Base-by-base conservation (phyloP, 495 filamentous ascomycete species). In the Cercophora scortea region DNA sequence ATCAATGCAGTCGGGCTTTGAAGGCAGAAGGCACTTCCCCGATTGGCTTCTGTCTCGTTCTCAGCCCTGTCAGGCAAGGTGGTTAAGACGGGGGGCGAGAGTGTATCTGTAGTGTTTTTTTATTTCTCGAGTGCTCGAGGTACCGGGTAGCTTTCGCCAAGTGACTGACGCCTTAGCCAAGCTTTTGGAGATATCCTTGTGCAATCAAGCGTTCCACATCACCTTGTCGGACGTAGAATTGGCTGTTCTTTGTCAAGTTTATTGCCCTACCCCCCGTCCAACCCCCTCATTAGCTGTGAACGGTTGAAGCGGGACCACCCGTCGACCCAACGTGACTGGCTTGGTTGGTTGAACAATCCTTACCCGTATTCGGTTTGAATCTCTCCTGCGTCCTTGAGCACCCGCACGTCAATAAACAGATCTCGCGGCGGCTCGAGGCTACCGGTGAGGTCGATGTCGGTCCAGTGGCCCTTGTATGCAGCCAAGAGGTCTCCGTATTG, bases 331-430 rank as follows among this genome's bases (percentile, higher is more conserved):
- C 40, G 33, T 33, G 16, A 32, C 32, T 38, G 25, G 32, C 17
- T 25, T 25, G 25, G n/a, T 11, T 41, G 1, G 32, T 46, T 34
- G 41, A 43, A 17, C 33, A 42, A 42, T 53, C 70, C 82, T 66
- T 79, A 96, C 89, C 94, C 94, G 68, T 97, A 99, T 74, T 99
- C 94, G 10, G 94, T 99, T 72, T 99, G 93, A 56, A 99, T 95
- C 75, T 97, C 93, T 19, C 94, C 94, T 42, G 92, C 94, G 74
- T 99, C 93, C 65, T 93, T 96, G 55, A 99, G 69, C 48, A 97
- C 94, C 50, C 94, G 75, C 47, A 99, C 94, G 70, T 99, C 94
- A 65, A 99, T 94, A 65, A 99, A 99, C 47, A 99, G 71, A 73
- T 99, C 94, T 63, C 80, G 83, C 33, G 94, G 93, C 35, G 94